Conservation (phyloP, 768 basidiomycete genomes). For the Daedalea quercina region DNA sequence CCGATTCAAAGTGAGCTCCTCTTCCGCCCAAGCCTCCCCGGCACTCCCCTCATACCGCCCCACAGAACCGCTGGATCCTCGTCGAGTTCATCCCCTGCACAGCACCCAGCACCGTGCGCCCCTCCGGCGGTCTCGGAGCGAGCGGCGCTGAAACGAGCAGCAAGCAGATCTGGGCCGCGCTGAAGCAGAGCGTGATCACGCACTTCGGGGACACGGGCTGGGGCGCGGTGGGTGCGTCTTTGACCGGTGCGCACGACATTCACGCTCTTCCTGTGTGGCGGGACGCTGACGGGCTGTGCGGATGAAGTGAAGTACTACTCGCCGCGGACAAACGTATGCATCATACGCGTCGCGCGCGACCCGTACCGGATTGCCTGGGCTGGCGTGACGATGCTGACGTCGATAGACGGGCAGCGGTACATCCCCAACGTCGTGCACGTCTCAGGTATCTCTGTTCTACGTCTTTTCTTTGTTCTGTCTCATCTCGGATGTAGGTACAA, state of each 20-base stretch:
- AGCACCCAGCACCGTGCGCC: constrained; percentile 11
- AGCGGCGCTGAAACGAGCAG: constrained; percentile 35
- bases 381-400: constrained; percentile 61
- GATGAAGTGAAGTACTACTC: constrained; percentile 95
- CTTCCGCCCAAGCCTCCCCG: background rate
- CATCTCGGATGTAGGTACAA: constrained; percentile 55
- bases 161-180: constrained; percentile 61
- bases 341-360: constrained; percentile 80
- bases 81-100: constrained; percentile 64
- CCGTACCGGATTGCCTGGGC: constrained; percentile 79
- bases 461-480: background rate
- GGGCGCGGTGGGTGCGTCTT: constrained; percentile 69
- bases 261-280: background rate
- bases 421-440: constrained; percentile 78
- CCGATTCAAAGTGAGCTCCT: constrained; percentile 51
- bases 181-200: constrained; percentile 59
- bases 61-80: constrained; percentile 82
- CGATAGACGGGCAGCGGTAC: constrained; percentile 49
- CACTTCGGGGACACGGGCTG: constrained; percentile 86
- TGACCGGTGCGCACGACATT: constrained; percentile 47
- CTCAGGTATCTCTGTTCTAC: constrained; percentile 50
- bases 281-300: too few species aligned
- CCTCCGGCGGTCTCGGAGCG: constrained; percentile 9
- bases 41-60: background rate
- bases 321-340: constrained; percentile 74